A percentile compares a stretch with the other conserved stretches of the same genome.
Conservation (phyloP, 345 rosid genomes). For the Erysimum cheiranthoides region DNA sequence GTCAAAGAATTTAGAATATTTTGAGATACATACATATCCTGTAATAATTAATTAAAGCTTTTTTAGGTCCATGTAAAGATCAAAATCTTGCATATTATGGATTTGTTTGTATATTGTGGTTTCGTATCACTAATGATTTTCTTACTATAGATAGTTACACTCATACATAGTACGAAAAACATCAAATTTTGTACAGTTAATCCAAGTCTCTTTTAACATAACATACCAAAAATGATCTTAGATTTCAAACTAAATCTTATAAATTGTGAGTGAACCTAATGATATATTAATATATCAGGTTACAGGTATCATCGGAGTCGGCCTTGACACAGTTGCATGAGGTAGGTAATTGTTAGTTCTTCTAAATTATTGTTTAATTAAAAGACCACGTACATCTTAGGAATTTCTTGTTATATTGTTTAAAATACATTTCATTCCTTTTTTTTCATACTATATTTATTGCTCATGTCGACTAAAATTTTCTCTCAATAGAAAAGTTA, state of each 20-base stretch:
- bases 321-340: constrained; percentile 7
- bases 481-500: constrained; percentile 12
- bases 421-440: background rate
- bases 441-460: background rate
- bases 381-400: constrained; percentile 4
- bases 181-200: background rate
- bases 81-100: background rate
- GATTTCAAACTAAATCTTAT: background rate
- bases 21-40: too few species aligned
- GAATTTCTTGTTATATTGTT: constrained; percentile 1
- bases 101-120: constrained; percentile 2
- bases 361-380: constrained; percentile 6
- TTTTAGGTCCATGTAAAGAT: background rate
- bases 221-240: background rate
- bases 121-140: background rate
- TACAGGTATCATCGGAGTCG: background rate
- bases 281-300: background rate
- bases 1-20: too few species aligned
- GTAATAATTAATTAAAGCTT: too few species aligned
- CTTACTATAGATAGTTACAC: background rate
- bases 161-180: background rate
- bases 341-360: background rate
- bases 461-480: background rate
- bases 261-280: background rate
- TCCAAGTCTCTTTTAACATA: background rate